Base-by-base conservation (phyloP, 2,329 filamentous ascomycete genomes). In the Orbilia blumenaviensis region DNA sequence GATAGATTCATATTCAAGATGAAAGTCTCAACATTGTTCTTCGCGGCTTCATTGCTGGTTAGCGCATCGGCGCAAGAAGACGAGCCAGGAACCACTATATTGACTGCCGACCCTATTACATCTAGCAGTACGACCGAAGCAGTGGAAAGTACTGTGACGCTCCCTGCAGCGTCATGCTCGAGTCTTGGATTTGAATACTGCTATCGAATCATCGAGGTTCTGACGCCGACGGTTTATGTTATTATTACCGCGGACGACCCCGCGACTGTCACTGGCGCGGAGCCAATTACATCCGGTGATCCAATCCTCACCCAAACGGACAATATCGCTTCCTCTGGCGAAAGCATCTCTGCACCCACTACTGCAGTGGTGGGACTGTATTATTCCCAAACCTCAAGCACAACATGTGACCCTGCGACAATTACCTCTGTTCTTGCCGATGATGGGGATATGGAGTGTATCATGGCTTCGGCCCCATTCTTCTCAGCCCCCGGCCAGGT, bases 241-340 rank as follows among this genome's bases (percentile, higher is more conserved):
- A 76, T 76, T 34, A 9, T 76, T 21, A 76, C 72, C 21, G 56
- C 63, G 12, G 41, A 50, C 10, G 64, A 66, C 14, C 38, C 63
- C 10, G 42, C 64, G 23, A 41, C 29, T 38, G 14, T 56, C 12
- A 18, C 46, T 3, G 64, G 42, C 9, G 36, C 46, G 8, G 72
- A 76, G 32, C 56, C 64, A 36, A 76, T 76, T 16, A 64, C 72
- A 18, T 68, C 72, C 27, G 72, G 72, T 46, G 72, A 76, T 21
- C 72, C 72, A 21, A 64, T 76, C 25, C 42, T 76, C n/a, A 66
- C 72, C 1, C 36, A 76, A 46, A 50, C 64, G 6, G 48, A 36
- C 5, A 76, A 76, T 29, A 76, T 76, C 38, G 38, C 27, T n/a
- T 64, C 56, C 9, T 58, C 29, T 9, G 58, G 56, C n/a, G 64